These are phyloP conservation scores for Suaeda aralocaspica DNA, from an alignment of 148 eudicot species.

Conservation along the genomic window DNA sequence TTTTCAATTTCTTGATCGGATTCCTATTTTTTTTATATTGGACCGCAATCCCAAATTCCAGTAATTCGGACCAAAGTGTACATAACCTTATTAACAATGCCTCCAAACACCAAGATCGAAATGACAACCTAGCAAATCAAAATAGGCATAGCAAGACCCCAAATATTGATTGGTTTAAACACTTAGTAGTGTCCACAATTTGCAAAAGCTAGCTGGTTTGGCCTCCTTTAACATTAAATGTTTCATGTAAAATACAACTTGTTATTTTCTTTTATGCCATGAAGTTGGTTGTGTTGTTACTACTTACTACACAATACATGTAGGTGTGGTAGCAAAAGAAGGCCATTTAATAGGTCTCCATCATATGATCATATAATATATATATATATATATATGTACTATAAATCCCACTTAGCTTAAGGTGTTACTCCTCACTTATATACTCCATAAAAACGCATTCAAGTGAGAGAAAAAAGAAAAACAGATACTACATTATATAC, in stretches of 20 bases:
- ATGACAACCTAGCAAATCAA: no score
- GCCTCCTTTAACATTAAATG: neutral
- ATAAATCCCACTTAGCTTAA: conserved; percentile 13
- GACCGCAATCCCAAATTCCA: no score
- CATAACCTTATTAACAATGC: no score
- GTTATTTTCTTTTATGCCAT: neutral
- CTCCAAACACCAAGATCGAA: no score
- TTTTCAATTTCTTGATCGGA: no score
- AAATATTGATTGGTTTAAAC: neutral
- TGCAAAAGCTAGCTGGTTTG: neutral
- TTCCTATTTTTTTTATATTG: no score
- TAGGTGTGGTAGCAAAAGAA: conserved; percentile 22
- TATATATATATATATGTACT: no score
- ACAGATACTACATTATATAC: neutral
- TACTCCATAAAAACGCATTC: neutral
- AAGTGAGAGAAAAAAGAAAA: neutral
- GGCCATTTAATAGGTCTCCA: conserved; percentile 28
- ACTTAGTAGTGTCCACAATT: neutral
- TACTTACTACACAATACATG: neutral
- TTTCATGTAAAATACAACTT: conserved; percentile 1
- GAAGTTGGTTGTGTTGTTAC: conserved; percentile 13
- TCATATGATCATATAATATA: conserved; percentile 15
- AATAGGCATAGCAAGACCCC: no score
- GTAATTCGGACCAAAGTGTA: no score
- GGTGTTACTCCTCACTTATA: neutral